phyloP scores from a whole-genome alignment of 2,329 filamentous ascomycete species.

The Chaetomiaceae sp. region DNA sequence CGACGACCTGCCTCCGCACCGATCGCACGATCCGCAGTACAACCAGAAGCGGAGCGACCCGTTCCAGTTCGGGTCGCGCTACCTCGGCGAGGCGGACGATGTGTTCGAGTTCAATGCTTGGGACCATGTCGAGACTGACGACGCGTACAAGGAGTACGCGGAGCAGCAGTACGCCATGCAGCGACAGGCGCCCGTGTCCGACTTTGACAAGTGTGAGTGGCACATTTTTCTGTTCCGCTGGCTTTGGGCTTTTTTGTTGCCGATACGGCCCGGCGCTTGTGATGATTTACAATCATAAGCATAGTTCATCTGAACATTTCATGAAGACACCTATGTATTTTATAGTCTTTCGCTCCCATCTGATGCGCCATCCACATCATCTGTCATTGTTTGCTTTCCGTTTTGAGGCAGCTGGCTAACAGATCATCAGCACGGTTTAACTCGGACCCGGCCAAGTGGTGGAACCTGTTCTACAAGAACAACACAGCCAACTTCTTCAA shows the following conservation, averaged over 20 bases:
- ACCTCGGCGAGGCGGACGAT: slow-evolving; percentile 75
- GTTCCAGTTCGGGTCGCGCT: slow-evolving; percentile 91
- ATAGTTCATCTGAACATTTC: slow-evolving; percentile 64
- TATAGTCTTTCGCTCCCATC: slow-evolving; percentile 70
- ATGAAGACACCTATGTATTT: slow-evolving; percentile 55
- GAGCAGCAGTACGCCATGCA: slow-evolving; percentile 80
- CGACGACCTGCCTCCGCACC: slow-evolving; percentile 46
- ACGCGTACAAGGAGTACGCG: slow-evolving; percentile 78
- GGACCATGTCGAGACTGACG: slow-evolving; percentile 95
- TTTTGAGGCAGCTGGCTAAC: slow-evolving; percentile 32
- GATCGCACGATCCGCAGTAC: slow-evolving; percentile 63
- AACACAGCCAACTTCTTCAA: slow-evolving; percentile 98
- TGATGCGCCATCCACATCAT: slow-evolving; percentile 37
- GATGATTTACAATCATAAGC: slow-evolving; percentile 53
- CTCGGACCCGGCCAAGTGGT: slow-evolving; percentile 85
- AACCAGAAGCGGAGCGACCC: slow-evolving; percentile 86
- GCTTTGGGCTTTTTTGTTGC: not conserved
- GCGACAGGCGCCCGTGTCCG: slow-evolving; percentile 76
- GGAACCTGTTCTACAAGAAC: slow-evolving; percentile 98
- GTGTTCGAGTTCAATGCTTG: slow-evolving; percentile 98
- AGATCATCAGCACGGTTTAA: slow-evolving; percentile 70
- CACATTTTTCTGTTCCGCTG: slow-evolving; percentile 2
- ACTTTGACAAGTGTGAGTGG: slow-evolving; percentile 77
- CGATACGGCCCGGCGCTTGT: slow-evolving; percentile 26
- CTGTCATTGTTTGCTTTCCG: slow-evolving; percentile 8